Evolutionary conservation across 2,329 filamentous ascomycete species (phyloP).

Genomic region (Cladophialophora exuberans): DNA sequence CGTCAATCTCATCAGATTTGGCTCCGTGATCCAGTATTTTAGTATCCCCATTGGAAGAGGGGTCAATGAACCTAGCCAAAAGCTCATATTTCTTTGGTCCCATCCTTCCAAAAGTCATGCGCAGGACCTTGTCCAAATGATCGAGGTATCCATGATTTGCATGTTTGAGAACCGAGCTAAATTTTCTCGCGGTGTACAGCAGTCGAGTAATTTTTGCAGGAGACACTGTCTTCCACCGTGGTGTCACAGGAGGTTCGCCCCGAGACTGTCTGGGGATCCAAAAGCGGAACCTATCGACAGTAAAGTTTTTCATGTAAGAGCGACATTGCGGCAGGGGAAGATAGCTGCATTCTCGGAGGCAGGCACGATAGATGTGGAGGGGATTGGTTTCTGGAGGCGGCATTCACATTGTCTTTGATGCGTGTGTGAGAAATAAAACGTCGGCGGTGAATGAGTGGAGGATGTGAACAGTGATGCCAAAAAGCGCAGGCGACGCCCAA

Average conservation of each 20-base stretch:
- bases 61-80: constrained; percentile 40
- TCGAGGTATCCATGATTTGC: constrained; percentile 60
- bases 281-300: constrained; percentile 53
- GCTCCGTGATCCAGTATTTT: too few species aligned
- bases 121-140: constrained; percentile 56
- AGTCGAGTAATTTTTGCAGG: constrained; percentile 13
- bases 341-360: constrained; percentile 63
- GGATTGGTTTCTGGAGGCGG: constrained; percentile 30
- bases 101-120: constrained; percentile 60
- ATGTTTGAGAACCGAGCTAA: constrained; percentile 49
- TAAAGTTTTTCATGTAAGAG: constrained; percentile 52
- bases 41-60: not conserved
- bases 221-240: constrained; percentile 31
- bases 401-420: constrained; percentile 10
- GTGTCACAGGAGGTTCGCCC: constrained; percentile 26
- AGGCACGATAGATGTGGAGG: constrained; percentile 56
- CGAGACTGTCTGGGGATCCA: constrained; percentile 27
- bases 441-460: not conserved
- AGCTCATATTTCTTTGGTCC: constrained; percentile 57
- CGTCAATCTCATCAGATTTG: too few species aligned
- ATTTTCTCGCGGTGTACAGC: constrained; percentile 38
- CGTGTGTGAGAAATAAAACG: not conserved
- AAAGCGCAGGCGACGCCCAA: constrained; percentile 5
- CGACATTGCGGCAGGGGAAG: constrained; percentile 62
- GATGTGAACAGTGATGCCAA: not conserved